Base-by-base conservation (phyloP, 148 eudicot genomes). In the Polygonum aviculare region DNA sequence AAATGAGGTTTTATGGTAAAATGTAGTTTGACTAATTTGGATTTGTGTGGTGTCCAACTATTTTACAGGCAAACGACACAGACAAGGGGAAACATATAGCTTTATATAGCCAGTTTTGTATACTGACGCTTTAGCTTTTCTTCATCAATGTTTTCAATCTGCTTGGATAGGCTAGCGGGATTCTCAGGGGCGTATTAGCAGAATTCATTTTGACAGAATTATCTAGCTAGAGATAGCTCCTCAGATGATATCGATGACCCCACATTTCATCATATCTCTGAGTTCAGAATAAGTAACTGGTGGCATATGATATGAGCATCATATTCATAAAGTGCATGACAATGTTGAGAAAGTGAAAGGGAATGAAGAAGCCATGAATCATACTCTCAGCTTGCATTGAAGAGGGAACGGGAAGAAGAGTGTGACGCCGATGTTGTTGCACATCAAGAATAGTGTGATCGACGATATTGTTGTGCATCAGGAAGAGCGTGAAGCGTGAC, bases 241-340 rank as follows among this genome's bases (percentile, higher is more conserved):
- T 93, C 93, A 48, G 89, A 80, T 55, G 97, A 87, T 77, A 96
- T 60, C 98, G 97, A 82, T 96, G 99, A 80, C 99, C 93, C 99
- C 99, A 96, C 99, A 96, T 96, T 82, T 96, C 99, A 86, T n/a
- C n/a, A n/a, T n/a, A n/a, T 96, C 99, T 80, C 84, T 87, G 12
- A 96, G 81, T 77, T 96, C 99, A 33, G 93, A 94, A 85, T 96
- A 96, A 35, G 99, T 96, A 41, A 96, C 98, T 36, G 99, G 31
- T 57, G 99, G 99, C 94, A 96, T 96, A 57, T 98, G 99, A 96
- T 96, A 57, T 98, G 99, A 85, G 99, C 99, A 85, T 93, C 31
- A 26, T 26, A 96, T 70, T 96, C 99, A 84, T 96, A 96, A 41
- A 96, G 82, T 69, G 86, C 89, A 76, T 96, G 99, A 81, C 97